A percentile compares a stretch with the other conserved stretches of the same genome.
These are phyloP conservation scores for Acacia pycnantha DNA, from an alignment of 331 rosid species.

Conservation along the genomic window DNA sequence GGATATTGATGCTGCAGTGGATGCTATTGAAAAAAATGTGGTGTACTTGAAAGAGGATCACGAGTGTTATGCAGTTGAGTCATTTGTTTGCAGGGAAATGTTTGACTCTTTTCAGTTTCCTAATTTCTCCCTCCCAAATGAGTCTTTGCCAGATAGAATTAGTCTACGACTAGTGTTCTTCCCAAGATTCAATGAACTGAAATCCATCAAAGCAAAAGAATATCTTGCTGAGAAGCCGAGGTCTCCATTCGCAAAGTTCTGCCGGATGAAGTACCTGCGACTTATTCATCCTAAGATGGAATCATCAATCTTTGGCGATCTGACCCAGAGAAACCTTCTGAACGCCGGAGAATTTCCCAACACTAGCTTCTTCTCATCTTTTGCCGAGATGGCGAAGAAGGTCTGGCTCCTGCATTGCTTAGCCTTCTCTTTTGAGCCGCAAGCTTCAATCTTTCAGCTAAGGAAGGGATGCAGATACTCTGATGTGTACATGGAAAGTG, in stretches of 20 bases:
- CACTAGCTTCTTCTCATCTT: conserved; percentile 50
- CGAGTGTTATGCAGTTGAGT: conserved; percentile 70
- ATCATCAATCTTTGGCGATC: conserved; percentile 53
- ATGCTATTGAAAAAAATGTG: conserved; percentile 47
- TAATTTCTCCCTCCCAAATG: conserved; percentile 52
- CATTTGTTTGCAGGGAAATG: conserved; percentile 79
- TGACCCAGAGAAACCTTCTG: conserved; percentile 57
- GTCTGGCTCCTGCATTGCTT: conserved; percentile 80
- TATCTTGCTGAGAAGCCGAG: conserved; percentile 49
- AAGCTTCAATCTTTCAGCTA: conserved; percentile 67
- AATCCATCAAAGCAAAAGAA: conserved; percentile 52
- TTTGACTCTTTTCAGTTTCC: conserved; percentile 69
- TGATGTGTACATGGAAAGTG: conserved; percentile 85
- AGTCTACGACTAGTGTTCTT: conserved; percentile 48
- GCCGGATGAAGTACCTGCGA: conserved; percentile 60
- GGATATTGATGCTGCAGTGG: conserved; percentile 67
- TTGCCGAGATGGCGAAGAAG: conserved; percentile 78
- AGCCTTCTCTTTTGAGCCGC: conserved; percentile 67
- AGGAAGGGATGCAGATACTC: conserved; percentile 68
- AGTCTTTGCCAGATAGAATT: conserved; percentile 41
- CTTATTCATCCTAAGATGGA: conserved; percentile 83
- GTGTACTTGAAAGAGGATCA: conserved; percentile 61
- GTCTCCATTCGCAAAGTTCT: conserved; percentile 68
- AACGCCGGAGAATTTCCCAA: conserved; percentile 63
- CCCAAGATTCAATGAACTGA: conserved; percentile 60